Evolutionary conservation across 768 basidiomycete species (phyloP).

Genomic region (Mycena belliarum): DNA sequence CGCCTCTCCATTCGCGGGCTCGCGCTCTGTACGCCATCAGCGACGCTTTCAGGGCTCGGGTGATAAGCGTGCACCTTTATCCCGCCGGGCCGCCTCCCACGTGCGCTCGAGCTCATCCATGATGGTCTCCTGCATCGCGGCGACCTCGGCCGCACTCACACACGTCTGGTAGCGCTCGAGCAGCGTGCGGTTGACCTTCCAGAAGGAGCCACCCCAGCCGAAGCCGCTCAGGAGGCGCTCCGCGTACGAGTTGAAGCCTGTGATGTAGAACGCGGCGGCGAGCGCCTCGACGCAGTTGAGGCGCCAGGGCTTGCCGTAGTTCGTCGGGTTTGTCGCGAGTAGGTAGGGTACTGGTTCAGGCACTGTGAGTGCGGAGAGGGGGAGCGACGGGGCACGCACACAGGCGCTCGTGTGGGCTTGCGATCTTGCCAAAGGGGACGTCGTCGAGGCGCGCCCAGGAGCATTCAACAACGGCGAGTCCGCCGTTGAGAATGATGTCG

Average conservation of each 20-base stretch:
- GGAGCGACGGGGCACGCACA: conserved; percentile 49
- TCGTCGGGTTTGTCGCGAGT: conserved; percentile 93
- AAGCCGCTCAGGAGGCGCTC: conserved; percentile 78
- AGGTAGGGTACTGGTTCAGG: conserved; percentile 88
- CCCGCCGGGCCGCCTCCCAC: conserved; percentile 57
- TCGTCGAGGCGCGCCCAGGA: conserved; percentile 97
- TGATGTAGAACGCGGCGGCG: conserved; percentile 93
- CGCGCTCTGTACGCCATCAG: conserved; percentile 19
- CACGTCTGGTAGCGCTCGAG: conserved; percentile 81
- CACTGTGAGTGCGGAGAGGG: neutral
- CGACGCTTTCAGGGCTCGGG: neutral
- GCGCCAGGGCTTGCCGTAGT: conserved; percentile 97
- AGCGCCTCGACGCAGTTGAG: conserved; percentile 94
- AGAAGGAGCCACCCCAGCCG: conserved; percentile 91
- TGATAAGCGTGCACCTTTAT: conserved; percentile 49
- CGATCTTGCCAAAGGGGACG: conserved; percentile 91
- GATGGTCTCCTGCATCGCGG: conserved; percentile 62
- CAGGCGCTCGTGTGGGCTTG: conserved; percentile 89
- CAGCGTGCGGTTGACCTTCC: conserved; percentile 74
- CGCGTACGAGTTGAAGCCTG: conserved; percentile 81
- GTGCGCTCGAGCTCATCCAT: conserved; percentile 67
- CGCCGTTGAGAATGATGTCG: conserved; percentile 69
- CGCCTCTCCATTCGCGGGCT: conserved; percentile 36
- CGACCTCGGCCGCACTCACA: conserved; percentile 56
- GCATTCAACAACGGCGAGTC: conserved; percentile 97